Percentiles rank a stretch among this genome's conserved stretches.
These are phyloP conservation scores for Microcera coccophila DNA, from an alignment of 2,329 filamentous ascomycete species.

Conservation along the genomic window DNA sequence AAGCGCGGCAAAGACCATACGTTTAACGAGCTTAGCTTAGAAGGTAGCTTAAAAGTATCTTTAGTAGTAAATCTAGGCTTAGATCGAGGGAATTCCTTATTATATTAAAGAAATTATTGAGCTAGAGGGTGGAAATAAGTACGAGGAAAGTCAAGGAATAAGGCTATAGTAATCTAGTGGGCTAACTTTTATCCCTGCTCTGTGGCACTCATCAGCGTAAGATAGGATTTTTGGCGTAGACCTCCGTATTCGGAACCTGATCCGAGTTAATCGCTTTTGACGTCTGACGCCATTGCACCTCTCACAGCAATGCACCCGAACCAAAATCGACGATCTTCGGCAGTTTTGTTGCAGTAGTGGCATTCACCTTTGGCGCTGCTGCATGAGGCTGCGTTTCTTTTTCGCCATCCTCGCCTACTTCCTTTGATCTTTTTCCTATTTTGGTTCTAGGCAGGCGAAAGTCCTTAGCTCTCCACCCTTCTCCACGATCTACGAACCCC, in stretches of 20 bases:
- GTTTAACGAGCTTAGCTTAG: no score
- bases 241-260: no score
- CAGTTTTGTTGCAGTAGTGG: constrained; percentile 18
- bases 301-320: constrained; percentile 12
- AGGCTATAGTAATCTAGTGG: no score
- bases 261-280: constrained; percentile 2
- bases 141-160: no score
- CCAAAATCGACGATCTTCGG: constrained; percentile 18
- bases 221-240: no score
- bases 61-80: no score
- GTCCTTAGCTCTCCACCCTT: constrained; percentile 2
- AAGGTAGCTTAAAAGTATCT: no score
- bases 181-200: no score
- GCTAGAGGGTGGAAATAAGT: no score
- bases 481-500: constrained; percentile 25
- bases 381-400: constrained; percentile 11
- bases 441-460: not conserved
- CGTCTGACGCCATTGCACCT: constrained; percentile 29
- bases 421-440: not conserved
- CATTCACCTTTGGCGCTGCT: constrained; percentile 20
- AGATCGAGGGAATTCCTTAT: no score
- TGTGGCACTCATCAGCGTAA: no score
- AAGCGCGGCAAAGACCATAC: not conserved
- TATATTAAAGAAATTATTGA: no score
- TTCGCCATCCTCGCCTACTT: constrained; percentile 14